Conservation (phyloP, 2,329 filamentous ascomycete genomes). For the Pseudocercospora cruenta region DNA sequence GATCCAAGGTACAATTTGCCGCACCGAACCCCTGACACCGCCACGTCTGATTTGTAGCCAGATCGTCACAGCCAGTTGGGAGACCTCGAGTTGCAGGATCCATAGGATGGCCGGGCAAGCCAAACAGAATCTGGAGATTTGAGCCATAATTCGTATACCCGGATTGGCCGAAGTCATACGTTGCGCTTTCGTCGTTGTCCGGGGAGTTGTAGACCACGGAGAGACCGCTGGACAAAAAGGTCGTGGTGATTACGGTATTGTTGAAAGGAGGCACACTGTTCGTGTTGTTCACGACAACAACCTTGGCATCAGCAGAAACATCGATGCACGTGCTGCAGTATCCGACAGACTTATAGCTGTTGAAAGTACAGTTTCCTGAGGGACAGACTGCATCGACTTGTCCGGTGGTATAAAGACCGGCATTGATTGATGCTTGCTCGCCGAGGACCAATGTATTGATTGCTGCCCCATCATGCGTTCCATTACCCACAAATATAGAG, state of each 20-base stretch:
- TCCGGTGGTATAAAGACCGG: slow-evolving; percentile 13
- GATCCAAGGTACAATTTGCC: slow-evolving; percentile 9
- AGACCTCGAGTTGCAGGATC: slow-evolving; percentile 1
- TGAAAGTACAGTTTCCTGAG: slow-evolving; percentile 20
- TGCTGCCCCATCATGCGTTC: neutral
- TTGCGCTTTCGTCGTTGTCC: neutral
- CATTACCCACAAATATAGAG: slow-evolving; percentile 13
- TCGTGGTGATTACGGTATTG: neutral
- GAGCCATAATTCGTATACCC: neutral
- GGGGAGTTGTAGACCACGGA: neutral
- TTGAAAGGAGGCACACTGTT: neutral
- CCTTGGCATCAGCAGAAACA: slow-evolving; percentile 6
- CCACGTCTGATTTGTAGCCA: slow-evolving; percentile 16
- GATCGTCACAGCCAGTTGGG: slow-evolving; percentile 6
- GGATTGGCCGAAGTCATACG: neutral
- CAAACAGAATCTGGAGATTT: slow-evolving; percentile 3
- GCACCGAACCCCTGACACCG: slow-evolving; percentile 16
- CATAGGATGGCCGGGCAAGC: slow-evolving; percentile 1
- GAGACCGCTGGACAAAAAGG: neutral
- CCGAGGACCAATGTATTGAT: slow-evolving; percentile 5
- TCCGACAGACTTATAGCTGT: slow-evolving; percentile 13
- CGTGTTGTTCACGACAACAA: neutral
- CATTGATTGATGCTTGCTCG: slow-evolving; percentile 16
- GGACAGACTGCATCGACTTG: neutral
- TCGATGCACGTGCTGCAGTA: slow-evolving; percentile 18